Evolutionary conservation across 176 grass and related monocot genomes (phyloP).

Genomic region (Oryza longistaminata): DNA sequence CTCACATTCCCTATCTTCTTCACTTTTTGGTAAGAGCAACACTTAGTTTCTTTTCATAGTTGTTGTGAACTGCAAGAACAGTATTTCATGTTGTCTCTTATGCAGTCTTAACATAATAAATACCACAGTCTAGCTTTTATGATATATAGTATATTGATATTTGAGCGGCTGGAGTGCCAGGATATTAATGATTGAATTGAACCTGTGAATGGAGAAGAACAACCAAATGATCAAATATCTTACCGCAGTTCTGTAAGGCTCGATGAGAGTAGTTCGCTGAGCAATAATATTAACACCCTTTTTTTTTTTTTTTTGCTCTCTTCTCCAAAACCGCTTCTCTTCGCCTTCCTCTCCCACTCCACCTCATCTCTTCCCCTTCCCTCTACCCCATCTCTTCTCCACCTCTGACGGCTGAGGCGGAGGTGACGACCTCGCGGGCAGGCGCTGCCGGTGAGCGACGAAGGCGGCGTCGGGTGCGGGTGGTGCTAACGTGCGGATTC

Average conservation of each 20-base stretch:
- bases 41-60: neutral
- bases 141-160: neutral
- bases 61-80: conserved; percentile 25
- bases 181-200: conserved; percentile 93
- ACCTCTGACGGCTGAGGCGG: no score
- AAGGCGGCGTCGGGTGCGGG: no score
- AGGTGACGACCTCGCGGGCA: no score
- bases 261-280: conserved; percentile 41
- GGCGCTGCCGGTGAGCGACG: no score
- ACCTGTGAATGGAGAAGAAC: conserved; percentile 38
- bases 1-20: conserved; percentile 97
- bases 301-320: no score
- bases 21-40: conserved; percentile 85
- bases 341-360: no score
- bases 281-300: conserved; percentile 42
- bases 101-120: conserved; percentile 7
- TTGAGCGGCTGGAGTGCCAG: conserved; percentile 35
- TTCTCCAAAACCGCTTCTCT: no score
- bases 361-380: no score
- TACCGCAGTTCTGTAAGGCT: conserved; percentile 21
- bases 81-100: conserved; percentile 17
- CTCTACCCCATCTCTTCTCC: no score
- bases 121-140: conserved; percentile 14
- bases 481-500: no score
- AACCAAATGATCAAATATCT: conserved; percentile 37